Evolutionary conservation across 495 filamentous ascomycete species (phyloP).

Genomic region (Tricharina praecox): DNA sequence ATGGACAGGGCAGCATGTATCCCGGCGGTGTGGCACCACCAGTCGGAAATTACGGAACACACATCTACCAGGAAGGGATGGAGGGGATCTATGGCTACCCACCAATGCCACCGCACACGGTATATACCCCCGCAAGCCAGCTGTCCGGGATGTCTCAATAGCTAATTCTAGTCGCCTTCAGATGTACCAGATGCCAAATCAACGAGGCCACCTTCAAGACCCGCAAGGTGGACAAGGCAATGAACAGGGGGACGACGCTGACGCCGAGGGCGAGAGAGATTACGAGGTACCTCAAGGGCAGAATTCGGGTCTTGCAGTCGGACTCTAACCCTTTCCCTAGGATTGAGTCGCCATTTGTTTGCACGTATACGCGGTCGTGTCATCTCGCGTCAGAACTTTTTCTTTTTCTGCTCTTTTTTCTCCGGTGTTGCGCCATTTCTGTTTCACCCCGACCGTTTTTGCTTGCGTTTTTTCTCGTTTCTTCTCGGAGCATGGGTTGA

Average conservation of each 20-base stretch:
- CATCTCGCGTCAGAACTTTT: neutral
- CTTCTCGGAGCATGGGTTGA: constrained; percentile 4
- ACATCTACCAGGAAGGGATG: constrained; percentile 57
- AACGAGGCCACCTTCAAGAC: constrained; percentile 34
- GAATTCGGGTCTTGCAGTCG: neutral
- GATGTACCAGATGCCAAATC: constrained; percentile 42
- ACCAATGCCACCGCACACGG: constrained; percentile 70
- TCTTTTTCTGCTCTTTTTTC: neutral
- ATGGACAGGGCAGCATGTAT: constrained; percentile 61
- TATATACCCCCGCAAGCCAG: constrained; percentile 27
- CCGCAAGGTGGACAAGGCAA: constrained; percentile 28
- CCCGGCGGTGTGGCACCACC: constrained; percentile 41
- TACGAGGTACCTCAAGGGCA: constrained; percentile 31
- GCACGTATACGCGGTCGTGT: neutral
- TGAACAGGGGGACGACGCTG: constrained; percentile 37
- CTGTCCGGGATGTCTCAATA: neutral
- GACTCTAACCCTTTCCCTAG: neutral
- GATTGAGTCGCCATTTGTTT: neutral
- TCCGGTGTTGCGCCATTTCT: neutral
- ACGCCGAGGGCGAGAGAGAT: constrained; percentile 44
- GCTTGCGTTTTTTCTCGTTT: neutral
- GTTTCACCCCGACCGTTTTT: neutral
- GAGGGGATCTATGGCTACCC: constrained; percentile 75
- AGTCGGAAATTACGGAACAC: constrained; percentile 35
- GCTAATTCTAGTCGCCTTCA: constrained; percentile 28